Conservation (phyloP, 805 yeast species). For the Monosporozyma yasuniensis region DNA sequence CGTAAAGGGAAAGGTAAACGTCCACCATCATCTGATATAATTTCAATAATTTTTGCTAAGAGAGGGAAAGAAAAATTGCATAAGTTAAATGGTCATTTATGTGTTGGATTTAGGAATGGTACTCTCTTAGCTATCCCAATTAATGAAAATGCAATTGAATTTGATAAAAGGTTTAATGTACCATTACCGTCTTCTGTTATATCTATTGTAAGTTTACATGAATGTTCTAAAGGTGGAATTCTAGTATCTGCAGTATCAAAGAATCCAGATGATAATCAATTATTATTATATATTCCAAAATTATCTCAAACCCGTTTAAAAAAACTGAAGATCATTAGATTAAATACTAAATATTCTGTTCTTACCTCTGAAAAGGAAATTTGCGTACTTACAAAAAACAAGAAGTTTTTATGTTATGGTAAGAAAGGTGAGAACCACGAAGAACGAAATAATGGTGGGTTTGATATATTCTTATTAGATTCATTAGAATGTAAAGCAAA, state of each 20-base stretch:
- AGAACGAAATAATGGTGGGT: slow-evolving; percentile 9
- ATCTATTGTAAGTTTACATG: slow-evolving; percentile 9
- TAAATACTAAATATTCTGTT: slow-evolving; percentile 13
- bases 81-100: background rate
- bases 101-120: background rate
- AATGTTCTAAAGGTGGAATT: slow-evolving; percentile 5
- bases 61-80: background rate
- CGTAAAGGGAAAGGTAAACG: background rate
- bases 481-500: background rate
- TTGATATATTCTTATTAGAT: slow-evolving; percentile 16
- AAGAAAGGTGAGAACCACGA: slow-evolving; percentile 3
- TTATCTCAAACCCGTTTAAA: background rate
- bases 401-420: slow-evolving; percentile 19
- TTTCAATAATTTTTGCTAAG: background rate
- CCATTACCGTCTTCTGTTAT: background rate
- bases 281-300: background rate
- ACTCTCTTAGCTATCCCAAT: background rate
- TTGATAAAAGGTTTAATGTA: background rate
- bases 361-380: slow-evolving; percentile 16
- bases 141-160: background rate
- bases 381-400: slow-evolving; percentile 13
- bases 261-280: background rate
- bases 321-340: background rate
- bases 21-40: background rate
- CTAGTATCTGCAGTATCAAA: slow-evolving; percentile 9